A percentile compares a stretch with the other conserved stretches of the same genome.
phyloP scores from a whole-genome alignment of 23 red algal genomes.

The Gracilaria gracilis region DNA sequence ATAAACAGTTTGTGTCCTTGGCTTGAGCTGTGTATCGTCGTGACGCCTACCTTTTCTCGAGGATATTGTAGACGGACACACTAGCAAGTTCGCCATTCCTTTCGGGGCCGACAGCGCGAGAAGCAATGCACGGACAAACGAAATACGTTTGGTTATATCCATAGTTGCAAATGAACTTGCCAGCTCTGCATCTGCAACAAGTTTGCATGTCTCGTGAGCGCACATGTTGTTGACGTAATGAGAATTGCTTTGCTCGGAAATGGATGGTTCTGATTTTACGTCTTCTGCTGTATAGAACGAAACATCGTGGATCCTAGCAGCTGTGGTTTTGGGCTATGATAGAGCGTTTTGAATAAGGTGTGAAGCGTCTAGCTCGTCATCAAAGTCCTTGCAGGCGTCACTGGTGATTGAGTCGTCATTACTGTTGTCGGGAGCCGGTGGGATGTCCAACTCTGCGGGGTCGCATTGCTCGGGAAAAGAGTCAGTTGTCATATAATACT shows the following conservation, averaged over 20 bases:
- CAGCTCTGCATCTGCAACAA: neutral
- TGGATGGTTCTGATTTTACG: no score
- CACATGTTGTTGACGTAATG: neutral
- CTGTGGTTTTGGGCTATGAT: no score
- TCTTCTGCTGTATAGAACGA: neutral
- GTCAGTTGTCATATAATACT: no score
- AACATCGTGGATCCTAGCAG: neutral
- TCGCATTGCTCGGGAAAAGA: no score
- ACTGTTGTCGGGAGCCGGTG: neutral
- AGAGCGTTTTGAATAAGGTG: conserved; percentile 4
- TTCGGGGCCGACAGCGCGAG: neutral
- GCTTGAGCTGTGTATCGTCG: neutral
- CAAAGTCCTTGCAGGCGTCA: neutral
- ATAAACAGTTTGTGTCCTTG: neutral
- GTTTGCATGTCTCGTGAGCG: neutral
- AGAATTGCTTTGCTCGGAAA: neutral
- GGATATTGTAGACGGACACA: neutral
- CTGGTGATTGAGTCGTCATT: neutral
- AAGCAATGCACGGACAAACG: neutral
- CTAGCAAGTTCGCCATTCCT: neutral
- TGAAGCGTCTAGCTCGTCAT: neutral
- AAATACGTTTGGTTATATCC: neutral
- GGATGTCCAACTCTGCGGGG: no score
- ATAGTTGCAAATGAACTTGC: neutral
- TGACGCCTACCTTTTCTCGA: neutral